These are phyloP conservation scores for Nelumbo lutea DNA, from an alignment of 164 flowering plant genomes.

Conservation along the genomic window DNA sequence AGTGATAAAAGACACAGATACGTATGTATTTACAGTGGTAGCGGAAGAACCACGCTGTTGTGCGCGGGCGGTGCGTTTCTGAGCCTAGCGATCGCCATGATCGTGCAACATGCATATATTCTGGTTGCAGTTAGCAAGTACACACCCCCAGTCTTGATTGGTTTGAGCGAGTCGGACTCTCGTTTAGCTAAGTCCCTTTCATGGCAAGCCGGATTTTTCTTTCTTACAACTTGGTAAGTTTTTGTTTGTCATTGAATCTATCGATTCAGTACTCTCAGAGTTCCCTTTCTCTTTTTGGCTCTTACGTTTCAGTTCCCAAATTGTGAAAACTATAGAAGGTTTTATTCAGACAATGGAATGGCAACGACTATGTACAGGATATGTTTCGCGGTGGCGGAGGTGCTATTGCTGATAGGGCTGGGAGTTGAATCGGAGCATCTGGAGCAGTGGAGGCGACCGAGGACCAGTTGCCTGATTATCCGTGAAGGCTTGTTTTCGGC, in stretches of 20 bases:
- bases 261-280: no score
- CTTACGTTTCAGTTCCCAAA: no score
- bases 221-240: conserved; percentile 59
- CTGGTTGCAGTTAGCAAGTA: conserved; percentile 49
- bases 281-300: no score
- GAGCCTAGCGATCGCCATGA: conserved; percentile 56
- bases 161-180: conserved; percentile 42
- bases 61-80: conserved; percentile 57
- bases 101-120: conserved; percentile 57
- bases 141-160: conserved; percentile 33
- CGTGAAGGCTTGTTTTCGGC: conserved; percentile 64
- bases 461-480: conserved; percentile 45
- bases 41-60: conserved; percentile 62
- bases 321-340: no score
- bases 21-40: conserved; percentile 61
- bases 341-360: no score
- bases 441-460: conserved; percentile 49
- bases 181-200: conserved; percentile 30
- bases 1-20: conserved; percentile 18
- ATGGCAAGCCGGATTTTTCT: conserved; percentile 70
- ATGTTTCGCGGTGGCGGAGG: conserved; percentile 70
- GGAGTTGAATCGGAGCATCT: conserved; percentile 87
- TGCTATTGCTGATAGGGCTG: conserved; percentile 62
- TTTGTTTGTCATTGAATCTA: no score
- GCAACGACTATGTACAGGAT: conserved; percentile 35